Conservation (phyloP, 306 rosid species). For the Psophocarpus tetragonolobus region DNA sequence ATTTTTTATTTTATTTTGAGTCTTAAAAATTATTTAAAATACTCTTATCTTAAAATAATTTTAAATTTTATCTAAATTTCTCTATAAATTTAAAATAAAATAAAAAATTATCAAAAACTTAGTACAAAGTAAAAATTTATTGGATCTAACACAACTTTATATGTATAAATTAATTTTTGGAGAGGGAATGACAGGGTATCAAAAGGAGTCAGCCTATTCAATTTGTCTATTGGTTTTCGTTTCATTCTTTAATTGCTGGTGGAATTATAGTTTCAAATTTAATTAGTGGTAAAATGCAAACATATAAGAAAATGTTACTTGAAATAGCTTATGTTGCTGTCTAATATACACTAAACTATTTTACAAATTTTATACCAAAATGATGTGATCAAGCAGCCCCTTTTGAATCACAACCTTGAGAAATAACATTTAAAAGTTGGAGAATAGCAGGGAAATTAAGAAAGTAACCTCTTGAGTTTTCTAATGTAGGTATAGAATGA, state of each 20-base stretch:
- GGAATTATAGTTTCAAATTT: background rate
- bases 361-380: slow-evolving; percentile 4
- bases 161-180: background rate
- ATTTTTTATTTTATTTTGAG: no score
- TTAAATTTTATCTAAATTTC: no score
- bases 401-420: background rate
- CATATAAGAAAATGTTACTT: background rate
- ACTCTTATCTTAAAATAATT: no score
- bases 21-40: no score
- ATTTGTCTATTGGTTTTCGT: background rate
- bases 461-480: slow-evolving; percentile 42
- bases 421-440: background rate
- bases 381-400: background rate
- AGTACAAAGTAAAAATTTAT: no score
- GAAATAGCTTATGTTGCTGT: background rate
- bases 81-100: no score
- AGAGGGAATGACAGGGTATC: background rate
- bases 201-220: background rate
- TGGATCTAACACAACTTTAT: no score
- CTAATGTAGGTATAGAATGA: slow-evolving; percentile 37
- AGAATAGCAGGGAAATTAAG: background rate
- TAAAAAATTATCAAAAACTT: no score
- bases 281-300: background rate
- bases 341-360: background rate
- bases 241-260: background rate